Conservation (phyloP, 2,329 filamentous ascomycete genomes). For the Metarhizium anisopliae region DNA sequence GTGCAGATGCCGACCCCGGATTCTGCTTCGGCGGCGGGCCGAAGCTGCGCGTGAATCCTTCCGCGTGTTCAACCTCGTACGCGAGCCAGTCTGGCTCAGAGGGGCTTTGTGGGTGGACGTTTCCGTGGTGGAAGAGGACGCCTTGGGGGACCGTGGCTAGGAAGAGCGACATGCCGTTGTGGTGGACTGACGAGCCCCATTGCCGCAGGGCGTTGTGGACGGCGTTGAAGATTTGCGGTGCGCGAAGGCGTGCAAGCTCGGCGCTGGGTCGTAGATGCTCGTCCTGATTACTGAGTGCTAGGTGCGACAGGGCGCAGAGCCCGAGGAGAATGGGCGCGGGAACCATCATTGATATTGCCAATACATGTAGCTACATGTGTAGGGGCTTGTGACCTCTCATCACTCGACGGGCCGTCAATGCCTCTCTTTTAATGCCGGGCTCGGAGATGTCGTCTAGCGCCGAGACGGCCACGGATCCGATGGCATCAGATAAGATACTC, state of each 20-base stretch:
- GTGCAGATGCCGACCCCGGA: neutral
- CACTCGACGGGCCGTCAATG: too few species aligned
- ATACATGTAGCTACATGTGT: neutral
- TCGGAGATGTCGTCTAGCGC: too few species aligned
- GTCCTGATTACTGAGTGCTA: neutral
- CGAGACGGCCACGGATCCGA: too few species aligned
- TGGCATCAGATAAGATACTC: too few species aligned
- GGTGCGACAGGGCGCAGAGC: neutral
- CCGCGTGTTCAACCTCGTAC: constrained; percentile 54
- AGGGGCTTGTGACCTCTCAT: too few species aligned
- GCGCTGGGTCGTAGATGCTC: neutral
- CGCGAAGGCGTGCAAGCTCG: neutral
- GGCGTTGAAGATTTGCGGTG: constrained; percentile 53
- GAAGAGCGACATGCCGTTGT: constrained; percentile 57
- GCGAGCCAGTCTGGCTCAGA: constrained; percentile 50
- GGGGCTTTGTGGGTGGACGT: constrained; percentile 27
- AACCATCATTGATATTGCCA: neutral
- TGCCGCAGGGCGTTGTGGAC: constrained; percentile 53
- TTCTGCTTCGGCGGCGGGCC: neutral
- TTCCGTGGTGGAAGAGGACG: constrained; percentile 50
- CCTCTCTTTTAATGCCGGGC: too few species aligned
- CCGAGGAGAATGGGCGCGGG: neutral
- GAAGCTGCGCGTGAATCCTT: constrained; percentile 36
- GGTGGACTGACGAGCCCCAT: constrained; percentile 52
- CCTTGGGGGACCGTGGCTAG: constrained; percentile 44